Conservation (phyloP, 805 yeast species). For the Candida schatavii region DNA sequence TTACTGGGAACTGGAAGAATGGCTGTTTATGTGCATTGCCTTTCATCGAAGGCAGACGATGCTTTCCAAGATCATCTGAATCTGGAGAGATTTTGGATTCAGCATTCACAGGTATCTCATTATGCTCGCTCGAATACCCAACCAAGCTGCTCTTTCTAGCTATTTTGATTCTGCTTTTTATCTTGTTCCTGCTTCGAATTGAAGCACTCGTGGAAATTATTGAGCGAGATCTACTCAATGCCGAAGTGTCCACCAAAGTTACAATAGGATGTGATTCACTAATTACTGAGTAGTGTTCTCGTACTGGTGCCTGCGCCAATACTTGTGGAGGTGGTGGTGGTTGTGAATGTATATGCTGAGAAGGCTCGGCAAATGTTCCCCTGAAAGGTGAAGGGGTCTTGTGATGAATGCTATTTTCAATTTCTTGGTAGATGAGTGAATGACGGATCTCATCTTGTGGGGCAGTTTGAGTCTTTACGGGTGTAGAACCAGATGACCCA, state of each 20-base stretch:
- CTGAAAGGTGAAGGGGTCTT: background rate
- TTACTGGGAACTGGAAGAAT: conserved; percentile 32
- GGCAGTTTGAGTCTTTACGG: conserved; percentile 1
- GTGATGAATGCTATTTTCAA: conserved; percentile 1
- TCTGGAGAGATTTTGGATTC: background rate
- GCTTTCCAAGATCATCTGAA: background rate
- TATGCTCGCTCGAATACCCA: background rate
- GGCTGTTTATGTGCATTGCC: background rate
- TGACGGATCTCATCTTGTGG: conserved; percentile 2
- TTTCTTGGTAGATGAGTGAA: conserved; percentile 5
- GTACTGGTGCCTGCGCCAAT: too few relatives aligned
- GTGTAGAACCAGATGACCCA: conserved; percentile 8
- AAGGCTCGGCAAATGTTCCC: background rate
- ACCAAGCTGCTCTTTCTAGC: conserved; percentile 14
- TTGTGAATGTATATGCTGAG: too few relatives aligned
- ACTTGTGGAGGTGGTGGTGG: too few relatives aligned
- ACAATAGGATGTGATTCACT: conserved; percentile 19
- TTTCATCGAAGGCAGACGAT: background rate
- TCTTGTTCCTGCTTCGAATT: conserved; percentile 27
- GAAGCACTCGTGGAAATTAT: conserved; percentile 30
- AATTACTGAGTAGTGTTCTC: background rate
- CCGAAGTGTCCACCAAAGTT: conserved; percentile 21
- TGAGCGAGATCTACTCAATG: conserved; percentile 24
- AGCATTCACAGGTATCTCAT: background rate
- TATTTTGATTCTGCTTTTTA: conserved; percentile 28